Conservation (phyloP, 108 stramenopile species). For the Nitzschia palea region DNA sequence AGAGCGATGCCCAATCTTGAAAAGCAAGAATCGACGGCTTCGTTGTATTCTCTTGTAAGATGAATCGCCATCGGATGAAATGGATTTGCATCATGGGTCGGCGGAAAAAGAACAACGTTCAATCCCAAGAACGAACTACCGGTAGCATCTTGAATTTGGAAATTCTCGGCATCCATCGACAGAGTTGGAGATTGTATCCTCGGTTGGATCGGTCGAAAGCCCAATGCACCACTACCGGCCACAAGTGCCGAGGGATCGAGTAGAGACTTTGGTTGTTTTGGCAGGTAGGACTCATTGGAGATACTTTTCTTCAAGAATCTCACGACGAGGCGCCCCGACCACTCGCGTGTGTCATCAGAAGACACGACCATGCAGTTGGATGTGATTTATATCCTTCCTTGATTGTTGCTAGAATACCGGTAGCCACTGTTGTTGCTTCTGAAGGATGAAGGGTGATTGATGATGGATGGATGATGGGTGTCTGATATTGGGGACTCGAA, state of each 20-base stretch:
- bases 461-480: no score
- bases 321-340: constrained; percentile 13
- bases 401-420: no score
- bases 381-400: no score
- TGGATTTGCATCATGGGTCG: no score
- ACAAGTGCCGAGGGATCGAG: neutral
- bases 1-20: neutral
- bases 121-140: neutral
- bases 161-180: no score
- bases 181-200: no score
- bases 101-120: neutral
- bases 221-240: neutral
- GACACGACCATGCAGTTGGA: no score
- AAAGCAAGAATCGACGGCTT: constrained; percentile 5
- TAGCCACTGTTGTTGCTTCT: no score
- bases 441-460: no score
- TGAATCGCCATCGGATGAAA: no score
- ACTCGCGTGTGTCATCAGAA: no score
- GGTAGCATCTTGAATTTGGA: neutral
- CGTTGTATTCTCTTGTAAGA: neutral
- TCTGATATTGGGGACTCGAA: no score
- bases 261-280: constrained; percentile 1
- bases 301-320: constrained; percentile 1
- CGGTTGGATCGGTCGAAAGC: neutral
- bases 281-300: neutral